These are phyloP conservation scores for Populus simonii DNA, from an alignment of 345 rosid genomes.

Conservation along the genomic window DNA sequence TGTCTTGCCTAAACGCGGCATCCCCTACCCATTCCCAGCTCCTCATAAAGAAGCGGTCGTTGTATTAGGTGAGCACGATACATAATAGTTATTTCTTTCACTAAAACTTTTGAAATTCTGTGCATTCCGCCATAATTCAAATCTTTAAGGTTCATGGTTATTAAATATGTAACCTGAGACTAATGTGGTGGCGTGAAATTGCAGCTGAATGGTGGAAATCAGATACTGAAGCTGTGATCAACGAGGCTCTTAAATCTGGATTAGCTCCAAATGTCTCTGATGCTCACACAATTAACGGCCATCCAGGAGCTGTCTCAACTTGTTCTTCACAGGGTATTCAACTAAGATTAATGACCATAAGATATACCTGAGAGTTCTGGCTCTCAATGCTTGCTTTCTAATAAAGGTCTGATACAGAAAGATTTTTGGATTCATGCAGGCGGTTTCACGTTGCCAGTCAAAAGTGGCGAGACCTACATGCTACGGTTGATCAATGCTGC, in stretches of 20 bases:
- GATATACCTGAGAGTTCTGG: not conserved
- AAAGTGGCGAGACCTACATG: constrained; percentile 49
- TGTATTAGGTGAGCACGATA: constrained; percentile 37
- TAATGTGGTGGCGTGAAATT: not conserved
- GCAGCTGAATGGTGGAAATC: constrained; percentile 80
- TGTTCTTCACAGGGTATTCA: constrained; percentile 43
- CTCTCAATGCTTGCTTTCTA: not conserved
- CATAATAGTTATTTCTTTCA: not conserved
- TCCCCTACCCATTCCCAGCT: constrained; percentile 60
- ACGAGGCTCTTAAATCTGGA: constrained; percentile 51
- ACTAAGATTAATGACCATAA: no score
- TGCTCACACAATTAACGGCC: constrained; percentile 74
- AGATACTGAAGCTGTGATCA: constrained; percentile 52
- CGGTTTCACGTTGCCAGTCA: constrained; percentile 41
- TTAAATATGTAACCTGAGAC: not conserved
- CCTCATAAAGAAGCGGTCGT: constrained; percentile 54
- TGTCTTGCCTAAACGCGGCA: constrained; percentile 58
- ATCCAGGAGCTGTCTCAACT: constrained; percentile 48
- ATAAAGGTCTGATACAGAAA: not conserved
- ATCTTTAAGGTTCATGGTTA: not conserved
- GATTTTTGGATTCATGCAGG: constrained; percentile 18
- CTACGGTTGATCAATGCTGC: constrained; percentile 64
- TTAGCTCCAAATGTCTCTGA: constrained; percentile 64
- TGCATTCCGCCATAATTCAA: not conserved
- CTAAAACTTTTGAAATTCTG: not conserved